Base-by-base conservation (phyloP, 495 filamentous ascomycete species). In the Penicillium turbatum region DNA sequence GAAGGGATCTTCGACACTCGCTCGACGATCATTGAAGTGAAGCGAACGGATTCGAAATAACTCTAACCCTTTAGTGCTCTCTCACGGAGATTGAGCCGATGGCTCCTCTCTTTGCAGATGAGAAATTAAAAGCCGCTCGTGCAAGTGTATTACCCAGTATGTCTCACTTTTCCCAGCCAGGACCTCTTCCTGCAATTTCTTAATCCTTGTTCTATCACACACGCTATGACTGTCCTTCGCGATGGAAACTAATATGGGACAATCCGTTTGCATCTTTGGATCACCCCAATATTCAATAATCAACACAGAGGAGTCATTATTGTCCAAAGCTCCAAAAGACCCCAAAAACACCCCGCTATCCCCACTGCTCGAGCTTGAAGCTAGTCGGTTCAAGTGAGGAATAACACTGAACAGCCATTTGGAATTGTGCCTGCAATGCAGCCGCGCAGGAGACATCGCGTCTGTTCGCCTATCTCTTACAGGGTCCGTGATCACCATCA, bases 11-110 rank as follows among this genome's bases (percentile, higher is more conserved):
- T 55, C 41, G 43, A 61, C 31, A 47, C 34, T 47, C 19, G 24
- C 31, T 36, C 11, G 13, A 46, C 51, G 60, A 62, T 59, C 56
- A 34, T 30, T 49, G 43, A 48, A n/a, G n/a, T n/a, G n/a, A 45
- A 9, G 21, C 13, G 42, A 38, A 48, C 35, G 32, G 19, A 53
- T 54, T 57, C 38, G 48, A 49, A 41, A 55, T 13, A 32, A 36
- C 36, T 31, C 34, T 47, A 21, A 13, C 32, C 40, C 27, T 9
- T 32, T 16, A 29, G 19, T 46, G 13, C 12, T 30, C 12, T 30
- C 12, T 30, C 34, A 17, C 48, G 44, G 32, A 32, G 16, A 34
- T 13, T 12, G 34, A 47, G 32, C 32, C 24, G 41, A 7, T 29
- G 15, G 5, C 24, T 21, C 43, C 26, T 24, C 31, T 24, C 44